Evolutionary conservation across 192 early-diverging fungal genomes (phyloP).

Genomic region (Geranomyces michiganensis): DNA sequence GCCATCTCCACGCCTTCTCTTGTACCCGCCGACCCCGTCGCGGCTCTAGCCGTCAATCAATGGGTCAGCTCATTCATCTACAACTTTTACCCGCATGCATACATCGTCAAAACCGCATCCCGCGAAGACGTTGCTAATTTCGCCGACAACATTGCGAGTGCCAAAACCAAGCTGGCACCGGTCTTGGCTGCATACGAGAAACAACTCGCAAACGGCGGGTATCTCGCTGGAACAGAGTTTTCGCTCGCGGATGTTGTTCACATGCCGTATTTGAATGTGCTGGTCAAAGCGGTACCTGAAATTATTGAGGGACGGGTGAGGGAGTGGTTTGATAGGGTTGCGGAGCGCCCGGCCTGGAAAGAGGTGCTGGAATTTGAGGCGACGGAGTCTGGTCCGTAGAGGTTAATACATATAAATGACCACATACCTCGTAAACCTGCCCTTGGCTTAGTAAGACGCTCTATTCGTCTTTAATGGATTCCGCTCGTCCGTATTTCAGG

Average conservation of each 20-base stretch:
- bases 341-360: conserved; percentile 6
- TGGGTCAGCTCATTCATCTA: conserved; percentile 11
- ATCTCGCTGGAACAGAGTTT: conserved; percentile 9
- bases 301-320: conserved; percentile 1
- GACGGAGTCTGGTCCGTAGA: no score
- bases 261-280: conserved; percentile 14
- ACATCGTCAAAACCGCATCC: conserved; percentile 12
- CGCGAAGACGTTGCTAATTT: background rate
- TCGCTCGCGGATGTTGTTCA: conserved; percentile 10
- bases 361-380: conserved; percentile 4
- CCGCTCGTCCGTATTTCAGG: no score
- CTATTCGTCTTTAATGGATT: no score
- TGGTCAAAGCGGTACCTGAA: background rate
- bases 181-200: conserved; percentile 27
- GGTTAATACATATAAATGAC: no score
- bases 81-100: conserved; percentile 25
- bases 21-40: conserved; percentile 31
- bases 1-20: conserved; percentile 26
- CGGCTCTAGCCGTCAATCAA: conserved; percentile 38
- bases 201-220: conserved; percentile 8
- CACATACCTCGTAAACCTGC: no score
- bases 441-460: no score
- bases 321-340: conserved; percentile 7
- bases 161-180: background rate
- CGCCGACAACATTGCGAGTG: background rate